These are phyloP conservation scores for Primulina huaijiensis DNA, from an alignment of 257 asterid genomes.

Conservation along the genomic window DNA sequence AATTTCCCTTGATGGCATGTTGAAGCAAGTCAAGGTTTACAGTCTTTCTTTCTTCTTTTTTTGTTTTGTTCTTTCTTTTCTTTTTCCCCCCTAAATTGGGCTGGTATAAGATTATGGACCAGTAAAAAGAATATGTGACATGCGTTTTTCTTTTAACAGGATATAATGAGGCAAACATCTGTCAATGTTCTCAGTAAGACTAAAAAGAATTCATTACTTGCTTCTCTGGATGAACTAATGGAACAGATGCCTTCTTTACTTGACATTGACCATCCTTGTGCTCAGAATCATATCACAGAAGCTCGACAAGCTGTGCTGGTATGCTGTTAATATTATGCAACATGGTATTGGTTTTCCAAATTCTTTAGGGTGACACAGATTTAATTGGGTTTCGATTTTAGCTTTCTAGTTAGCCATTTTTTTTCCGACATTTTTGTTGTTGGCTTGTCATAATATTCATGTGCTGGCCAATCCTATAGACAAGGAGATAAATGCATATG, in stretches of 20 bases:
- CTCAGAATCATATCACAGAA: slow-evolving; percentile 77
- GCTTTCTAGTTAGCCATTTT: neutral
- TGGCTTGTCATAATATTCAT: neutral
- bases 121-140: slow-evolving; percentile 18
- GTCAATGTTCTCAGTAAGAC: slow-evolving; percentile 62
- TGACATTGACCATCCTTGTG: slow-evolving; percentile 92
- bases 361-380: slow-evolving; percentile 9
- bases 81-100: slow-evolving; percentile 14
- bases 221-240: slow-evolving; percentile 72
- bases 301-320: slow-evolving; percentile 85
- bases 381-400: neutral
- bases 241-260: slow-evolving; percentile 94
- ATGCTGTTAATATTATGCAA: slow-evolving; percentile 20
- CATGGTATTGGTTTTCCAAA: slow-evolving; percentile 8
- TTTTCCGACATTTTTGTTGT: neutral
- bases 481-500: slow-evolving; percentile 4
- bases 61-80: neutral
- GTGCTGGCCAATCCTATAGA: neutral
- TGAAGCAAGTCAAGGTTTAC: slow-evolving; percentile 88
- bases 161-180: slow-evolving; percentile 72
- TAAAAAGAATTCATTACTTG: slow-evolving; percentile 73
- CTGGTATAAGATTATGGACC: slow-evolving; percentile 19
- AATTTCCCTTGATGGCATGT: slow-evolving; percentile 82
- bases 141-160: slow-evolving; percentile 46
- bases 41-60: slow-evolving; percentile 23